These are phyloP conservation scores for Crithidia bombi DNA, from an alignment of 208 protist genomes.

Conservation along the genomic window DNA sequence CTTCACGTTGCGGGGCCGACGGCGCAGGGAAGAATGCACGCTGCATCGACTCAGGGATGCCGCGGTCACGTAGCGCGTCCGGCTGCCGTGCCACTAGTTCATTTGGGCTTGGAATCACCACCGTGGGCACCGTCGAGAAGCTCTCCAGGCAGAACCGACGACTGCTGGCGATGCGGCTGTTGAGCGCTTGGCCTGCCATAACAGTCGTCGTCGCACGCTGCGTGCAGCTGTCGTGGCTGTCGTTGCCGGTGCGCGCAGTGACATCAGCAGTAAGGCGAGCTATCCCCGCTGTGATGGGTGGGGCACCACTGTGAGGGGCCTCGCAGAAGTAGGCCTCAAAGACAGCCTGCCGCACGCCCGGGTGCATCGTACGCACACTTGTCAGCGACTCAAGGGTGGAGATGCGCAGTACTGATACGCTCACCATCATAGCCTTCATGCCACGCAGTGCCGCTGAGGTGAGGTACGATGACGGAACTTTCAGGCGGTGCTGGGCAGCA, in stretches of 20 bases:
- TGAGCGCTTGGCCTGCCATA: neutral
- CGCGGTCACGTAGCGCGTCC: neutral
- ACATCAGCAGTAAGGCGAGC: no score
- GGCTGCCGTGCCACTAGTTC: neutral
- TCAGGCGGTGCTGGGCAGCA: neutral
- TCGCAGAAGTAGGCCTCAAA: neutral
- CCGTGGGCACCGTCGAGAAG: neutral
- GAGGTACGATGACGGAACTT: neutral
- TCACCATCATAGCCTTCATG: neutral
- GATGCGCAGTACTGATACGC: neutral
- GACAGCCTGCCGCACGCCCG: neutral
- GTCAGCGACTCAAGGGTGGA: neutral
- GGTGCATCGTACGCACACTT: neutral
- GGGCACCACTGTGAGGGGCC: neutral
- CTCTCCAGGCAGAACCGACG: neutral
- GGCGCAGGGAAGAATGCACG: neutral
- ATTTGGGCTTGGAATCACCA: neutral
- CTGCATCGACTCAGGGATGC: neutral
- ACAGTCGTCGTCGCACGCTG: neutral
- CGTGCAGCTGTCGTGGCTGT: neutral
- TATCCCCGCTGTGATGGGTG: neutral
- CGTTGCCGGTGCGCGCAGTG: neutral
- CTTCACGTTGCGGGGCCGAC: neutral
- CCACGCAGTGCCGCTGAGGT: neutral
- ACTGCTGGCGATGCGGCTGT: neutral